A percentile compares a stretch with the other conserved stretches of the same genome.
These are phyloP conservation scores for Tylopilus sp. DNA, from an alignment of 768 basidiomycete species.

Conservation along the genomic window DNA sequence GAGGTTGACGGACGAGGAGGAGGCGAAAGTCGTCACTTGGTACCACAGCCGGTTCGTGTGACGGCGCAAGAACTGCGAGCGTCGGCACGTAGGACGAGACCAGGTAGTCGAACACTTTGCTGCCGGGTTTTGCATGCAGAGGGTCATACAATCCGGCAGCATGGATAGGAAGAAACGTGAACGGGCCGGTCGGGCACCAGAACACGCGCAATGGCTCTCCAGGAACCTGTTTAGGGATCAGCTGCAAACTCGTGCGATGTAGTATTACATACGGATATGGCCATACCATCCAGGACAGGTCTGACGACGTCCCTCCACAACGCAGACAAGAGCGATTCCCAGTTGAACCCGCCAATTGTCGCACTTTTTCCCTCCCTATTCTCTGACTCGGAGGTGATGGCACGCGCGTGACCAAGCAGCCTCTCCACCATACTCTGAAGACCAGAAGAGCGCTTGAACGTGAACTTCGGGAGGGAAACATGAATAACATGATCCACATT, in stretches of 20 bases:
- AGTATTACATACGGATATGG: not conserved
- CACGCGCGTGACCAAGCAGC: not conserved
- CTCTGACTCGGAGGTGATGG: not conserved
- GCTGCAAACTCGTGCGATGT: not conserved
- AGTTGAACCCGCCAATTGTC: not conserved
- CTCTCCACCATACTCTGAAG: not conserved
- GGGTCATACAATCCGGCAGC: not conserved
- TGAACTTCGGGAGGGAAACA: conserved; percentile 3
- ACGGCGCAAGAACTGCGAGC: conserved; percentile 12
- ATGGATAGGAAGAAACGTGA: conserved; percentile 2
- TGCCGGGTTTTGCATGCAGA: not conserved
- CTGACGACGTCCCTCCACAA: conserved; percentile 11
- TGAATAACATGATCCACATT: not conserved
- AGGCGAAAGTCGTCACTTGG: not conserved
- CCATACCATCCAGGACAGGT: conserved; percentile 3
- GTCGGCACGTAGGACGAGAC: not conserved
- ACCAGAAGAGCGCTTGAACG: not conserved
- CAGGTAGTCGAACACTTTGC: conserved; percentile 1
- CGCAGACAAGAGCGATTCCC: conserved; percentile 1
- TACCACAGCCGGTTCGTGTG: not conserved
- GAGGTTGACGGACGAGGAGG: conserved; percentile 11
- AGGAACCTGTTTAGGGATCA: not conserved
- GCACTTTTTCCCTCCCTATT: not conserved
- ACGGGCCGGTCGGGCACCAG: not conserved
- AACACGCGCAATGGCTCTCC: not conserved